Conservation (phyloP, 2,329 filamentous ascomycete genomes). For the Coniochaeta prunicola region DNA sequence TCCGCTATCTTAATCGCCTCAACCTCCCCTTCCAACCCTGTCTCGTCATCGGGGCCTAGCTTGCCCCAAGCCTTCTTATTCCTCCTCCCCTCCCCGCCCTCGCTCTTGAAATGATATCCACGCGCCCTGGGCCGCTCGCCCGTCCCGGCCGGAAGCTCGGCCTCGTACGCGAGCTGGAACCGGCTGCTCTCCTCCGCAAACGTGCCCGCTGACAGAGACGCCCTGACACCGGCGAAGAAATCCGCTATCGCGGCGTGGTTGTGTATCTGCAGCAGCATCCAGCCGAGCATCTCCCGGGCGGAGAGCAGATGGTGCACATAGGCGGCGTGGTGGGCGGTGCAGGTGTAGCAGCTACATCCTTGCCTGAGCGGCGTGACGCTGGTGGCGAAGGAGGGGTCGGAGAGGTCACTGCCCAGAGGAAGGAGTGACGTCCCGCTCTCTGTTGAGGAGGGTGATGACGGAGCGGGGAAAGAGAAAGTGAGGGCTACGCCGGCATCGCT, state of each 20-base stretch:
- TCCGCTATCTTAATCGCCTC: conserved; percentile 18
- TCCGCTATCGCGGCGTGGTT: conserved; percentile 67
- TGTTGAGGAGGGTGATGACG: conserved; percentile 5
- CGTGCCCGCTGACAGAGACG: conserved; percentile 49
- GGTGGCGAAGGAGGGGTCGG: conserved; percentile 53
- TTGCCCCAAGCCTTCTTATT: conserved; percentile 59
- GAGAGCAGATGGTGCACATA: conserved; percentile 82
- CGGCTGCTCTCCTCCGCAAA: conserved; percentile 49
- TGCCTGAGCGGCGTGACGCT: conserved; percentile 55
- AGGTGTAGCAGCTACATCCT: conserved; percentile 75
- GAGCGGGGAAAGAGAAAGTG: conserved; percentile 60
- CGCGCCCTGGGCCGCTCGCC: conserved; percentile 72
- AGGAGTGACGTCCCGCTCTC: conserved; percentile 14
- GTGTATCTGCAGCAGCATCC: conserved; percentile 87
- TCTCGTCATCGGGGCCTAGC: conserved; percentile 26
- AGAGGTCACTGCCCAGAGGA: conserved; percentile 73
- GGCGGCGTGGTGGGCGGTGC: conserved; percentile 74
- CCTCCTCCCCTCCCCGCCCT: conserved; percentile 57
- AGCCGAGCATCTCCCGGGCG: conserved; percentile 94
- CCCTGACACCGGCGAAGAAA: conserved; percentile 68
- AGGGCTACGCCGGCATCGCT: conserved; percentile 85
- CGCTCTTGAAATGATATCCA: conserved; percentile 75
- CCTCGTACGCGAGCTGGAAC: conserved; percentile 54
- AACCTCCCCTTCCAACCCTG: conserved; percentile 33
- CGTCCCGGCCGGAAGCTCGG: conserved; percentile 63